Percentiles rank a stretch among this genome's conserved stretches.
Conservation (phyloP, 306 rosid species). For the Sicyos baderoa region DNA sequence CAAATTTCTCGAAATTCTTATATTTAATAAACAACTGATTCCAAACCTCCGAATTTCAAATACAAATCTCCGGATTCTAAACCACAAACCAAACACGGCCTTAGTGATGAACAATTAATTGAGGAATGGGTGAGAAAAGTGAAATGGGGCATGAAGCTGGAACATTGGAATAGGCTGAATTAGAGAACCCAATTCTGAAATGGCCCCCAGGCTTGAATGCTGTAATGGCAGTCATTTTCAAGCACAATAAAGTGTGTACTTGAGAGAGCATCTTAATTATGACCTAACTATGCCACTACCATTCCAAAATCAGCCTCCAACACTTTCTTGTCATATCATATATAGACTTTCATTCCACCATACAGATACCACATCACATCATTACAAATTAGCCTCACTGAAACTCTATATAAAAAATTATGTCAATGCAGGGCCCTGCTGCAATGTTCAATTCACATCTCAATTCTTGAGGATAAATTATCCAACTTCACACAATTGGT, state of each 20-base stretch:
- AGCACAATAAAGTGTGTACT: constrained; percentile 12
- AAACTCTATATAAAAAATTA: too few species aligned
- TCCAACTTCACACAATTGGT: not conserved
- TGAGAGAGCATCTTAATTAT: constrained; percentile 14
- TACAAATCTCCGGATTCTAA: too few species aligned
- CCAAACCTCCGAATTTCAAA: too few species aligned
- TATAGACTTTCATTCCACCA: not conserved
- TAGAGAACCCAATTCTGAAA: not conserved
- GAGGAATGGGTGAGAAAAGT: constrained; percentile 8
- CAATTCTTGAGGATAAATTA: not conserved
- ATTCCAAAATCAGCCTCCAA: constrained; percentile 16
- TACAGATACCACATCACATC: too few species aligned
- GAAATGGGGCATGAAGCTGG: constrained; percentile 15
- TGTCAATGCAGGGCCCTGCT: constrained; percentile 10
- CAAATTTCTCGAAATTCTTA: too few species aligned
- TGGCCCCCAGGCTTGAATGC: constrained; percentile 14
- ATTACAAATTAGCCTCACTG: too few species aligned
- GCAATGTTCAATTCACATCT: not conserved
- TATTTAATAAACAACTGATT: too few species aligned
- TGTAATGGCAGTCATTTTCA: constrained; percentile 25
- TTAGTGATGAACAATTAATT: too few species aligned
- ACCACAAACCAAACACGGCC: too few species aligned
- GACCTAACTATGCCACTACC: constrained; percentile 38
- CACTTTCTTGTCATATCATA: constrained; percentile 21
- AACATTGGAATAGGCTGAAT: not conserved